Base-by-base conservation (phyloP, 2,329 filamentous ascomycete species). In the Parastagonospora nodorum region DNA sequence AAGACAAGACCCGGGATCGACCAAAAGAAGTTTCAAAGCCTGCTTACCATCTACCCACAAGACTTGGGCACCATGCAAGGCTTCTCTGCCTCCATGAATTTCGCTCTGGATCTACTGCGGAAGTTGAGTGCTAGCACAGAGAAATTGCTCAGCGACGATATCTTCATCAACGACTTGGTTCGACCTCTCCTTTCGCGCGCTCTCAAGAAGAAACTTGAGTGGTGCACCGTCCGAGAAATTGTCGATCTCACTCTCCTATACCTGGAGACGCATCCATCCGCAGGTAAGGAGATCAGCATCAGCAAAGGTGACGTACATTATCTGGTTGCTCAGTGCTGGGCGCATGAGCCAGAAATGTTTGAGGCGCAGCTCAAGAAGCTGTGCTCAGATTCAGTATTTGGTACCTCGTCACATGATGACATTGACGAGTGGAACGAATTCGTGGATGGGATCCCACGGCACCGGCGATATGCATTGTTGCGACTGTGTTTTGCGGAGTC, bases 11-110 rank as follows among this genome's bases (percentile, higher is more conserved):
- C 41, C 40, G 8, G 4, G 1, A 12, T 50, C 36, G 19, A 45
- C 10, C 35, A 52, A 36, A 8, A 46, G 24, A 39, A 48, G 42
- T 38, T 63, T 37, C 2, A 29, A 14, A 27, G 15, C 29, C 49
- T 64, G 33, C 16, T 60, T 16, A 52, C 36, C 11, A 41, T 46
- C 8, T 61, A 46, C 16, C 62, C 63, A 8, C 31, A 57, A 9
- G 16, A 29, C 5, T 42, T 35, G 9, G 44, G 50, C 7, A 14
- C 28, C 12, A 24, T 43, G 7, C 41, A 24, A 9, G 53, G 59
- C 3, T 56, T 69, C 35, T 68, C 67, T 4, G 48, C 53, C 2
- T 67, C 67, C 1, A 71, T 72, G 68, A 24, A 53, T 2, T 71
- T 69, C 45, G 60, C 63, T 6, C 36, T 69, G 1, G 38, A 53